Conservation (phyloP, 1,139 yeast genomes). For the Pichia norvegensis region DNA sequence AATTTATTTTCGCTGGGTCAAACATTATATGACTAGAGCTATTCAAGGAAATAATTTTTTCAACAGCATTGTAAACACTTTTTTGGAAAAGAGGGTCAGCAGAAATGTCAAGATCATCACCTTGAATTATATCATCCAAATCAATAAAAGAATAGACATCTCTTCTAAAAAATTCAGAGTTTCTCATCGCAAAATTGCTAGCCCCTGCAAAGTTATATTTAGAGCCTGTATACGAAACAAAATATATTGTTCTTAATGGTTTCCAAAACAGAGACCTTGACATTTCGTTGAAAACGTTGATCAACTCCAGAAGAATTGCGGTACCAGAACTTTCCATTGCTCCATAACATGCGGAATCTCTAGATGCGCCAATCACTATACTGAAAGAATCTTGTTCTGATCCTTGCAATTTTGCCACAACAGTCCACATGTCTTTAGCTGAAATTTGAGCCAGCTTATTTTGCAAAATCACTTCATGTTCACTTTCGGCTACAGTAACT, state of each 20-base stretch:
- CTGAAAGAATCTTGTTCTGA: constrained; percentile 72
- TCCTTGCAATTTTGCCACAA: constrained; percentile 72
- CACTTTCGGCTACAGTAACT: constrained; percentile 34
- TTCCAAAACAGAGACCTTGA: constrained; percentile 65
- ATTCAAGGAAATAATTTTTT: constrained; percentile 31
- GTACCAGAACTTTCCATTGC: constrained; percentile 75
- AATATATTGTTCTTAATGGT: constrained; percentile 76
- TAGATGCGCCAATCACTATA: constrained; percentile 71
- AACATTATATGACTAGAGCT: constrained; percentile 26
- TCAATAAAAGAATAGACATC: constrained; percentile 73
- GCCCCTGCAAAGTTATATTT: constrained; percentile 81
- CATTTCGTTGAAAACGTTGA: constrained; percentile 62
- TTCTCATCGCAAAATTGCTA: constrained; percentile 66
- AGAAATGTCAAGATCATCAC: constrained; percentile 47
- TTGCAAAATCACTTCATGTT: constrained; percentile 29
- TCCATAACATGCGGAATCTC: constrained; percentile 77
- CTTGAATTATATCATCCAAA: constrained; percentile 65
- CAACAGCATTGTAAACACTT: constrained; percentile 36
- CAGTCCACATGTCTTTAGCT: constrained; percentile 71
- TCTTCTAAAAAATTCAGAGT: constrained; percentile 43
- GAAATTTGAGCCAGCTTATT: constrained; percentile 45
- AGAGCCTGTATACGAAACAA: constrained; percentile 81
- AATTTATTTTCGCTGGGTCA: constrained; percentile 16
- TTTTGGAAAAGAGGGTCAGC: constrained; percentile 61
- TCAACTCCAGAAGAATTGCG: constrained; percentile 61